Percentiles rank a stretch among this genome's conserved stretches.
These are phyloP conservation scores for Colletotrichum agaves DNA, from an alignment of 2,329 filamentous ascomycete genomes.

Conservation along the genomic window DNA sequence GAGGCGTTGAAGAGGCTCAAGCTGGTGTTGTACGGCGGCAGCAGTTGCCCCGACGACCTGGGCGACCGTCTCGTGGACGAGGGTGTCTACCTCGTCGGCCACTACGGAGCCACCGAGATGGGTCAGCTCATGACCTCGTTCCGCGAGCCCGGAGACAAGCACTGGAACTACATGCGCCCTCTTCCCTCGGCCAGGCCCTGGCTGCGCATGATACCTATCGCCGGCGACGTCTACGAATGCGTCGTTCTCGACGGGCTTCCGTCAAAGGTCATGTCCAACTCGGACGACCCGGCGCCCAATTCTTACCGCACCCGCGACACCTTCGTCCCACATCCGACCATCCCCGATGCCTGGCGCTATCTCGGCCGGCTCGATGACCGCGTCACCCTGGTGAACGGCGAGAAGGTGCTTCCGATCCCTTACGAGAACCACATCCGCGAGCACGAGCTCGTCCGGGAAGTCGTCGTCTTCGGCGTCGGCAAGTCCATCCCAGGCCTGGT, in stretches of 20 bases:
- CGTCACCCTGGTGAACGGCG: constrained; percentile 58
- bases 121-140: constrained; percentile 67
- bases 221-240: constrained; percentile 49
- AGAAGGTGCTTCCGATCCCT: constrained; percentile 58
- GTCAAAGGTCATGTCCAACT: constrained; percentile 51
- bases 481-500: constrained; percentile 63
- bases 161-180: constrained; percentile 65
- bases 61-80: constrained; percentile 58
- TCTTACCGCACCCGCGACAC: constrained; percentile 58
- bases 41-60: constrained; percentile 63
- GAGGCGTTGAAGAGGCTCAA: constrained; percentile 53
- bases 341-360: constrained; percentile 57
- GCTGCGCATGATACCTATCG: constrained; percentile 49
- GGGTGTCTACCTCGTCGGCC: constrained; percentile 60
- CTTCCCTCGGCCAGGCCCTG: constrained; percentile 52
- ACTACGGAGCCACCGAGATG: constrained; percentile 66
- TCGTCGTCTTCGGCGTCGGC: constrained; percentile 66
- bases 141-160: constrained; percentile 58
- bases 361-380: constrained; percentile 57
- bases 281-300: constrained; percentile 52
- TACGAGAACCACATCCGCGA: constrained; percentile 66
- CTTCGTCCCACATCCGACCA: constrained; percentile 54
- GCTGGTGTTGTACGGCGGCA: constrained; percentile 62
- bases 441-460: constrained; percentile 63
- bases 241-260: constrained; percentile 50